Evolutionary conservation across 345 rosid species (phyloP).

Genomic region (Ceriops tagal): DNA sequence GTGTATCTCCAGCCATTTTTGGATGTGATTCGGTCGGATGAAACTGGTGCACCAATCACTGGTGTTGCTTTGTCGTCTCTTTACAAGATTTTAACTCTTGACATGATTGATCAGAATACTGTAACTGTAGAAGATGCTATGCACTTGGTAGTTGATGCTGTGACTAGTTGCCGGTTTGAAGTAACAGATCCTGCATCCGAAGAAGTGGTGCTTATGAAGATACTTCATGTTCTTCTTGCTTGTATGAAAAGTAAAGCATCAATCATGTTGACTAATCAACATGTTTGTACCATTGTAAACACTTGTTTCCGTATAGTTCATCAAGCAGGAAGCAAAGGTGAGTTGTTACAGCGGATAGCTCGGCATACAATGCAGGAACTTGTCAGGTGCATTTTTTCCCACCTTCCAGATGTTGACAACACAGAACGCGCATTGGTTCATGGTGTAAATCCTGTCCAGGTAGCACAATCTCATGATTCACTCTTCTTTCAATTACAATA

Average conservation of each 20-base stretch:
- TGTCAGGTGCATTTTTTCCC: slow-evolving; percentile 84
- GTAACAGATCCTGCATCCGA: slow-evolving; percentile 97
- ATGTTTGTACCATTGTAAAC: slow-evolving; percentile 92
- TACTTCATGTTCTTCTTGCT: slow-evolving; percentile 93
- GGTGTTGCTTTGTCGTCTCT: slow-evolving; percentile 90
- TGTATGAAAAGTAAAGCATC: slow-evolving; percentile 95
- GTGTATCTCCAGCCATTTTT: slow-evolving; percentile 86
- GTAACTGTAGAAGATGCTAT: slow-evolving; percentile 84
- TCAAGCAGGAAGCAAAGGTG: slow-evolving; percentile 82
- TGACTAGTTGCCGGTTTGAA: slow-evolving; percentile 97
- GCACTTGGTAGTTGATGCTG: slow-evolving; percentile 92
- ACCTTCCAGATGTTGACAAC: slow-evolving; percentile 76
- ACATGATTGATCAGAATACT: slow-evolving; percentile 71
- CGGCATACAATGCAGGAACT: slow-evolving; percentile 94
- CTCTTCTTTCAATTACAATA: slow-evolving; percentile 12
- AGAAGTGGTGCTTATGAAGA: slow-evolving; percentile 97
- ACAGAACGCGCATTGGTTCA: slow-evolving; percentile 70
- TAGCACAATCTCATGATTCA: slow-evolving; percentile 43
- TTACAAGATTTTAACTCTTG: slow-evolving; percentile 75
- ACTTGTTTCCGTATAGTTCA: slow-evolving; percentile 97
- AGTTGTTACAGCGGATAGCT: slow-evolving; percentile 77
- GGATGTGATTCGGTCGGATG: slow-evolving; percentile 85
- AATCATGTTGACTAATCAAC: slow-evolving; percentile 85
- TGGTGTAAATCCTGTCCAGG: slow-evolving; percentile 56
- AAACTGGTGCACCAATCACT: slow-evolving; percentile 93